These are phyloP conservation scores for Grosmannia huntii DNA, from an alignment of 2,329 filamentous ascomycete species.

Conservation along the genomic window DNA sequence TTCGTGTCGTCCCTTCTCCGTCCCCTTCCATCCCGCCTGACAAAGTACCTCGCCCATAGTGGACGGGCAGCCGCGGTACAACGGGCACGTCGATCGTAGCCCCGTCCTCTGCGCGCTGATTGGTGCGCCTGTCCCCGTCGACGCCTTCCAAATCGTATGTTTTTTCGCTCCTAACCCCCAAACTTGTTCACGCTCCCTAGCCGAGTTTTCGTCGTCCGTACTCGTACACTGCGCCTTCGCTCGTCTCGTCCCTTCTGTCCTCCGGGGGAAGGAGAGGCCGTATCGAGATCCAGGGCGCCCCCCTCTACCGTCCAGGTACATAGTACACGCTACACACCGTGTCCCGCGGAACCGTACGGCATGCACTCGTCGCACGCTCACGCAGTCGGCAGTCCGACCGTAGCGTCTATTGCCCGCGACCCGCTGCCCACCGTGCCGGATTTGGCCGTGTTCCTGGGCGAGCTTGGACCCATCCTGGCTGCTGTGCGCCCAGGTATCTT, in stretches of 20 bases:
- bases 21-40: too few relatives aligned
- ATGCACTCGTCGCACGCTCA: too few relatives aligned
- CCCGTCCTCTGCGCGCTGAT: constrained; percentile 9
- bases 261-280: constrained; percentile 3
- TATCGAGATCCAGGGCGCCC: constrained; percentile 20
- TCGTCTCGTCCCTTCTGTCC: not conserved
- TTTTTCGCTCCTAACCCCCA: constrained; percentile 16
- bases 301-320: not conserved
- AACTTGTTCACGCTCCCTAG: not conserved
- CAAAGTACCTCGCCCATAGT: not conserved
- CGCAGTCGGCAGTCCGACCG: not conserved
- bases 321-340: not conserved
- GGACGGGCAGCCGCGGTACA: not conserved
- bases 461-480: not conserved
- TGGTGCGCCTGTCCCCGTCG: constrained; percentile 13
- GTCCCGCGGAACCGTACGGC: not conserved
- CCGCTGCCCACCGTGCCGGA: constrained; percentile 1
- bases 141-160: constrained; percentile 18
- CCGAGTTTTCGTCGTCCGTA: constrained; percentile 4
- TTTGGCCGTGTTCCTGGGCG: constrained; percentile 4
- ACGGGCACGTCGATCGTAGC: not conserved
- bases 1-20: not conserved
- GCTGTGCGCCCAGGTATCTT: not conserved
- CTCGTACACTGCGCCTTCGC: not conserved
- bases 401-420: constrained; percentile 1